Conservation (phyloP, 2,329 filamentous ascomycete genomes). For the Ilyonectria robusta region DNA sequence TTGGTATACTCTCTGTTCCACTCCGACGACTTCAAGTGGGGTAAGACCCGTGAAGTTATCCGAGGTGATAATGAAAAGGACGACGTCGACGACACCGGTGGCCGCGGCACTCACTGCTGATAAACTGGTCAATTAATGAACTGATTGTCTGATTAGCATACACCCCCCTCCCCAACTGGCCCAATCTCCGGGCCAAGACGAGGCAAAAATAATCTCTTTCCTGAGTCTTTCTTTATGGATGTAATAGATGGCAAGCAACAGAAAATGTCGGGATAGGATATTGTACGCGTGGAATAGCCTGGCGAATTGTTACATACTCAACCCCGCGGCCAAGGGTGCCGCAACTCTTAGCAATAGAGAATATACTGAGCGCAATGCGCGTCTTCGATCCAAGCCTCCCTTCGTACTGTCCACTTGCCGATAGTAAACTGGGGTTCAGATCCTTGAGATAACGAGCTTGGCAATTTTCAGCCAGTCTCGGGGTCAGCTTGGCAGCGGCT, state of each 20-base stretch:
- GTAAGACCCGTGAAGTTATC: constrained; percentile 59
- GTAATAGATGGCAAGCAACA: constrained; percentile 5
- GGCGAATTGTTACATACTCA: neutral
- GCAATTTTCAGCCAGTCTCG: neutral
- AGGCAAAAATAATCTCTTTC: constrained; percentile 18
- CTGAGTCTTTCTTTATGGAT: constrained; percentile 7
- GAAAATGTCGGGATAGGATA: neutral
- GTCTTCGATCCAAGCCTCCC: neutral
- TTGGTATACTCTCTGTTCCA: constrained; percentile 58
- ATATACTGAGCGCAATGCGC: neutral
- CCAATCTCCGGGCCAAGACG: neutral
- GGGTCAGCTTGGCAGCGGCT: neutral
- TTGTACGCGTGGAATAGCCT: neutral
- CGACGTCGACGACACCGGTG: constrained; percentile 42
- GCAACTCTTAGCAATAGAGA: neutral
- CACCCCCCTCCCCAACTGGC: neutral
- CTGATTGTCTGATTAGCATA: no score
- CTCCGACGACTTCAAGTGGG: constrained; percentile 63
- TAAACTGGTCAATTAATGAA: neutral
- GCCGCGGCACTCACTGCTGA: constrained; percentile 43
- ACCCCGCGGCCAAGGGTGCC: neutral
- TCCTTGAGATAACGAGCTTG: neutral
- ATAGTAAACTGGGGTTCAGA: neutral
- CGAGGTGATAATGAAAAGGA: constrained; percentile 46
- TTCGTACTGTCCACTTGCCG: neutral